A percentile compares a stretch with the other conserved stretches of the same genome.
Evolutionary conservation across 139 green algal genomes (phyloP).

Genomic region (Tetraselmis chui): DNA sequence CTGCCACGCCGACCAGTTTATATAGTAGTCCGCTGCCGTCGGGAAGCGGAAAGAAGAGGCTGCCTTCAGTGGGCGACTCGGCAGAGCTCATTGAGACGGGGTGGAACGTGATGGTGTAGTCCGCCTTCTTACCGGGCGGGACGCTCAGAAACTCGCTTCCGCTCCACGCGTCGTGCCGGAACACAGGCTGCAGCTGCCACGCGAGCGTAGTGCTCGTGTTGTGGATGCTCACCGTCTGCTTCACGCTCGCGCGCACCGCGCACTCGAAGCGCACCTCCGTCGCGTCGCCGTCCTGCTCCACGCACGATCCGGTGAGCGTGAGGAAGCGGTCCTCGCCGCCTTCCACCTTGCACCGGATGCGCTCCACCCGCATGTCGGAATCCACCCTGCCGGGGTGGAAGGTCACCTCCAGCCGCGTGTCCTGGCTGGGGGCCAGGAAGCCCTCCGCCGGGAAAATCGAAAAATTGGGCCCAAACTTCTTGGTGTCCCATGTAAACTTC

Average conservation of each 20-base stretch:
- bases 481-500: conserved; percentile 55
- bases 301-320: conserved; percentile 65
- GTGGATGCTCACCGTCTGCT: conserved; percentile 42
- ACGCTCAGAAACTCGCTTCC: conserved; percentile 54
- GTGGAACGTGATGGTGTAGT: conserved; percentile 61
- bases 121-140: conserved; percentile 27
- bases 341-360: conserved; percentile 30
- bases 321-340: conserved; percentile 34
- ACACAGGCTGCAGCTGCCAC: conserved; percentile 58
- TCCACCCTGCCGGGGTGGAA: conserved; percentile 57
- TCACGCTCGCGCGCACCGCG: conserved; percentile 37
- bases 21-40: conserved; percentile 68
- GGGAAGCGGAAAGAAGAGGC: conserved; percentile 73
- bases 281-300: conserved; percentile 22
- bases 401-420: conserved; percentile 71
- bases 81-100: conserved; percentile 55
- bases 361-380: conserved; percentile 58
- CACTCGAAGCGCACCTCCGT: conserved; percentile 44
- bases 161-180: conserved; percentile 62
- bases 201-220: conserved; percentile 34
- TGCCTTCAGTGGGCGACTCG: conserved; percentile 50
- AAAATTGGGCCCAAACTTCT: conserved; percentile 46
- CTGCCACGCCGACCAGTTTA: conserved; percentile 39
- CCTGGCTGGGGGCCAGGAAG: conserved; percentile 43
- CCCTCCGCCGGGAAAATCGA: conserved; percentile 51